Evolutionary conservation across 2,329 filamentous ascomycete genomes (phyloP).

Genomic region (Geosmithia morbida): DNA sequence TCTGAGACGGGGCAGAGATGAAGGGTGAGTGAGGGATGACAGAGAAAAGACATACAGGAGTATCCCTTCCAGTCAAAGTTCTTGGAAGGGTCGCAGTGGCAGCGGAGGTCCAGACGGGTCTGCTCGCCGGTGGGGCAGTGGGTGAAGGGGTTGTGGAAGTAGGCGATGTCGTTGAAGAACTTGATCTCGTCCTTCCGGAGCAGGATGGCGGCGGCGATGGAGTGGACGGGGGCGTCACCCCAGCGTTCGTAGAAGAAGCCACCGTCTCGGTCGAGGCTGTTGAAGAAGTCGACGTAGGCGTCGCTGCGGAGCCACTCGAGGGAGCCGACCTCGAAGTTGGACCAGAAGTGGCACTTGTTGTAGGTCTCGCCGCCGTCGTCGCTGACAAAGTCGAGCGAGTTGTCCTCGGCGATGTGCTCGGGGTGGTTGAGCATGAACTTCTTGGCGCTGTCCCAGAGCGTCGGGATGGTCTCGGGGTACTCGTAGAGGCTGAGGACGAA

Average conservation of each 20-base stretch:
- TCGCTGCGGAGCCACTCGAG: conserved; percentile 85
- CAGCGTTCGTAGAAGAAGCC: conserved; percentile 99
- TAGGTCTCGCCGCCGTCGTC: conserved; percentile 85
- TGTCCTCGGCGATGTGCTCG: conserved; percentile 70
- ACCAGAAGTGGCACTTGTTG: conserved; percentile 99
- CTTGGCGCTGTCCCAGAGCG: conserved; percentile 89
- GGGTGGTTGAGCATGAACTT: conserved; percentile 86
- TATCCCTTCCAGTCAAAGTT: conserved; percentile 99
- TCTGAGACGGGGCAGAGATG: not conserved
- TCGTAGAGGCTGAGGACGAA: conserved; percentile 94
- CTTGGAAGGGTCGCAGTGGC: conserved; percentile 86
- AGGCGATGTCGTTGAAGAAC: conserved; percentile 98
- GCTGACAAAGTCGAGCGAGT: conserved; percentile 82
- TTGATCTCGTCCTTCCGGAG: conserved; percentile 89
- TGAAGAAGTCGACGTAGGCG: conserved; percentile 83
- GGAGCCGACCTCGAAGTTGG: conserved; percentile 95
- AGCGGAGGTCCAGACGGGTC: conserved; percentile 69
- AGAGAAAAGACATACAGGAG: conserved; percentile 56
- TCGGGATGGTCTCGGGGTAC: conserved; percentile 91
- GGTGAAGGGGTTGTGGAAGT: conserved; percentile 95
- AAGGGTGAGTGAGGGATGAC: conserved; percentile 2
- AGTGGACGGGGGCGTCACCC: conserved; percentile 96
- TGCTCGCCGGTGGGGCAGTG: conserved; percentile 92
- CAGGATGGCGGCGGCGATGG: conserved; percentile 80
- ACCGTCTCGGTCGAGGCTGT: conserved; percentile 73